These are phyloP conservation scores for Pythium rhizo-oryzae DNA, from an alignment of 352 stramenopile species.

Conservation along the genomic window DNA sequence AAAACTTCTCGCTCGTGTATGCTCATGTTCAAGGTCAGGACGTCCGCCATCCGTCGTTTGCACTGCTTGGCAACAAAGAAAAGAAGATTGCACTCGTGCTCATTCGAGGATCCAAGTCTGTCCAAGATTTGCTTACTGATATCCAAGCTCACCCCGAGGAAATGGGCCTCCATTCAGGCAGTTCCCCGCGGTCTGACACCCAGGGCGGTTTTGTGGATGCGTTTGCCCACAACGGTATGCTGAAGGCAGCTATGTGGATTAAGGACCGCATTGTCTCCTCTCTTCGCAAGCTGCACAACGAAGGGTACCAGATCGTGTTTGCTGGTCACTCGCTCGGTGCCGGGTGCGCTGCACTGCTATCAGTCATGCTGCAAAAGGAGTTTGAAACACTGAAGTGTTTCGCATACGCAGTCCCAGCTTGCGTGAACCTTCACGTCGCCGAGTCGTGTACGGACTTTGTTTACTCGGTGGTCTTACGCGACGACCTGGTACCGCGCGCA, in stretches of 20 bases:
- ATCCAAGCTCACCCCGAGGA: conserved; percentile 84
- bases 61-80: conserved; percentile 75
- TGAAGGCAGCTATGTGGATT: conserved; percentile 88
- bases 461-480: conserved; percentile 82
- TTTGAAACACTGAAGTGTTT: conserved; percentile 83
- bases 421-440: conserved; percentile 79
- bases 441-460: conserved; percentile 80
- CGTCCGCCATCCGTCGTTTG: conserved; percentile 80
- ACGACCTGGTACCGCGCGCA: conserved; percentile 84
- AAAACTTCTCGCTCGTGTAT: conserved; percentile 82
- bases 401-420: conserved; percentile 83
- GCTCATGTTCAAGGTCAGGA: conserved; percentile 83
- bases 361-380: conserved; percentile 87
- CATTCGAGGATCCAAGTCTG: conserved; percentile 85
- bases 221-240: conserved; percentile 87
- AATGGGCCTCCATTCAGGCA: conserved; percentile 50
- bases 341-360: conserved; percentile 73
- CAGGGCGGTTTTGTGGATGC: conserved; percentile 80
- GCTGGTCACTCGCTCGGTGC: conserved; percentile 81
- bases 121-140: conserved; percentile 87
- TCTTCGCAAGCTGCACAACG: conserved; percentile 65
- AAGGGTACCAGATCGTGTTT: conserved; percentile 85
- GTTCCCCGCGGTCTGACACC: conserved; percentile 41
- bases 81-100: conserved; percentile 79
- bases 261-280: conserved; percentile 83